Conservation (phyloP, 106 monocot genomes). For the Acorus calamus region DNA sequence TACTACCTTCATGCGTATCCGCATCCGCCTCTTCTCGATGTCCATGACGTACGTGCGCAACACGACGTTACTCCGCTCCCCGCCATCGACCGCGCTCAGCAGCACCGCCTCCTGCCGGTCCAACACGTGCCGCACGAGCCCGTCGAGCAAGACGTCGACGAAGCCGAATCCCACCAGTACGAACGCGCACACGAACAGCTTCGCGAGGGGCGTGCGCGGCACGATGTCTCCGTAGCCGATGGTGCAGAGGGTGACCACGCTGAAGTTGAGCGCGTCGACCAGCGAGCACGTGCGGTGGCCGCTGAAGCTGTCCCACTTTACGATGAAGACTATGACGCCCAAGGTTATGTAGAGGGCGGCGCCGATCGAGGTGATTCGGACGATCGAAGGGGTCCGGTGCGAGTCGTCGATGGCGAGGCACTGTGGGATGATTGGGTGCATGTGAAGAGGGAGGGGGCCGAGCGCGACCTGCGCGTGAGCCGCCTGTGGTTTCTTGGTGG, state of each 20-base stretch:
- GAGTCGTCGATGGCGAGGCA: not conserved
- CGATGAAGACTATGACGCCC: slow-evolving; percentile 12
- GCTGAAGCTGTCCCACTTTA: slow-evolving; percentile 6
- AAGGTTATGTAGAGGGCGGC: slow-evolving; percentile 8
- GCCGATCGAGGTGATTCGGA: slow-evolving; percentile 10
- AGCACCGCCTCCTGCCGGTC: slow-evolving; percentile 25
- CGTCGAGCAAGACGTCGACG: slow-evolving; percentile 22
- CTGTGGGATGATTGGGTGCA: not conserved
- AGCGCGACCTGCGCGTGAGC: not conserved
- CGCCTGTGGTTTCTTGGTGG: no score
- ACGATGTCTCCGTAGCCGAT: slow-evolving; percentile 27
- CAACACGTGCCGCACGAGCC: slow-evolving; percentile 17
- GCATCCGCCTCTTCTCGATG: slow-evolving; percentile 12
- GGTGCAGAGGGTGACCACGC: slow-evolving; percentile 18
- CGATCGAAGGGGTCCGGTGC: slow-evolving; percentile 1
- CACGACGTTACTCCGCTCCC: slow-evolving; percentile 4
- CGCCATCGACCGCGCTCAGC: slow-evolving; percentile 15
- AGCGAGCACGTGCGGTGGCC: slow-evolving; percentile 3
- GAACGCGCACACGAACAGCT: slow-evolving; percentile 17
- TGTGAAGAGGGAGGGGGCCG: slow-evolving; percentile 20
- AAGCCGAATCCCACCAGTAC: slow-evolving; percentile 21
- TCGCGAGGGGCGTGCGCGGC: slow-evolving; percentile 12
- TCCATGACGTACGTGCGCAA: slow-evolving; percentile 18
- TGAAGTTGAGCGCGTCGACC: slow-evolving; percentile 29
- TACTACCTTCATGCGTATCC: slow-evolving; percentile 17